Percentiles rank a stretch among this genome's conserved stretches.
Conservation (phyloP, 176 grass and related monocot genomes). For the Secale cereale region DNA sequence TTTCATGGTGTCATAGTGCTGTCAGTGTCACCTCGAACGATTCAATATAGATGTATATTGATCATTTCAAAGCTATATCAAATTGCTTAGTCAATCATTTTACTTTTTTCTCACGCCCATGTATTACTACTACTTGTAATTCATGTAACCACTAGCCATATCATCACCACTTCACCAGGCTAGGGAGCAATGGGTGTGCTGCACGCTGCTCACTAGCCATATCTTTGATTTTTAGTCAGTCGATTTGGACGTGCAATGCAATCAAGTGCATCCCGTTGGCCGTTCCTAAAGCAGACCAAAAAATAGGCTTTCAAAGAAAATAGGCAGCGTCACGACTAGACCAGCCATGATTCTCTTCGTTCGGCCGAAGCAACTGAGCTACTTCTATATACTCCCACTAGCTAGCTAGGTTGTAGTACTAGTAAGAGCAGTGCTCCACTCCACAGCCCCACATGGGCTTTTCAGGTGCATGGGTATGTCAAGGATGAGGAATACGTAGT, state of each 20-base stretch:
- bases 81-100: background rate
- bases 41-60: background rate
- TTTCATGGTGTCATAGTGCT: background rate
- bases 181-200: background rate
- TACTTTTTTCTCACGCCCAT: background rate
- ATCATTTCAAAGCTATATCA: background rate
- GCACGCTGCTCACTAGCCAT: background rate
- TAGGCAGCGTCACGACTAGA: background rate
- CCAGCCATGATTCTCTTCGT: background rate
- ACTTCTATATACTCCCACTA: background rate
- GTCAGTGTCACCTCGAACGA: background rate
- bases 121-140: background rate
- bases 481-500: background rate
- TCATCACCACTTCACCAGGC: background rate
- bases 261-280: constrained; percentile 13
- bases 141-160: background rate
- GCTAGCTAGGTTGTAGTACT: background rate
- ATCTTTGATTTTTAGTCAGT: background rate
- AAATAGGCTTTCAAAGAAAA: background rate
- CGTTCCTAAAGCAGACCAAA: constrained; percentile 9
- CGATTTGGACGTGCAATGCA: constrained; percentile 10
- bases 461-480: background rate
- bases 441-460: background rate
- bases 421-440: background rate
- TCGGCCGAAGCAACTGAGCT: constrained; percentile 20